Conservation (phyloP, 2,329 filamentous ascomycete species). For the Tolypocladium nubicola region DNA sequence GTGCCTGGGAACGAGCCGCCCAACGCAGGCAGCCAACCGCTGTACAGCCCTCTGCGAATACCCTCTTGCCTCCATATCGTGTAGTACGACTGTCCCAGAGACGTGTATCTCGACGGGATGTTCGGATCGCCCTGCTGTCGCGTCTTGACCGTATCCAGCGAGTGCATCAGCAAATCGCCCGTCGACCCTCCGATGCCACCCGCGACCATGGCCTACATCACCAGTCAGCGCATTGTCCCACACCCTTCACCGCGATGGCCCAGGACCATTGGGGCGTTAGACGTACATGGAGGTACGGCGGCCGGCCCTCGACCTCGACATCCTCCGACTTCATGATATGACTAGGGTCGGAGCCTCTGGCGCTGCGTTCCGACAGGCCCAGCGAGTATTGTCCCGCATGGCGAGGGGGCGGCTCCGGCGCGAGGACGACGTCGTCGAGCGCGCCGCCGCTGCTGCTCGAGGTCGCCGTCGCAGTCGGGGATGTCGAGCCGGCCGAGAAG, state of each 20-base stretch:
- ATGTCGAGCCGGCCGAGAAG: slow-evolving; percentile 2
- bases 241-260: background rate
- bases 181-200: slow-evolving; percentile 87
- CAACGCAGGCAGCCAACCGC: slow-evolving; percentile 86
- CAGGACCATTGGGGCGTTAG: background rate
- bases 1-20: slow-evolving; percentile 90
- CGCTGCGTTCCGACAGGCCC: slow-evolving; percentile 14
- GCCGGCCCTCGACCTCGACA: slow-evolving; percentile 30
- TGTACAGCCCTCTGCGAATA: slow-evolving; percentile 74
- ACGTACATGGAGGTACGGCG: slow-evolving; percentile 33
- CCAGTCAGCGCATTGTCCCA: background rate
- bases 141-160: slow-evolving; percentile 95
- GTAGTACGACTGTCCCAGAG: slow-evolving; percentile 80
- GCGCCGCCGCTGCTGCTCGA: slow-evolving; percentile 3
- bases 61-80: slow-evolving; percentile 93
- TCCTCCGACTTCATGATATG: slow-evolving; percentile 25
- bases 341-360: slow-evolving; percentile 12
- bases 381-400: slow-evolving; percentile 19
- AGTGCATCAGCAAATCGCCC: slow-evolving; percentile 98
- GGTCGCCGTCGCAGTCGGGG: slow-evolving; percentile 5
- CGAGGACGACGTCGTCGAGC: slow-evolving; percentile 1
- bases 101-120: slow-evolving; percentile 85
- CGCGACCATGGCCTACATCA: slow-evolving; percentile 75
- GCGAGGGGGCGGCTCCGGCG: slow-evolving; percentile 13
- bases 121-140: slow-evolving; percentile 93